A percentile compares a stretch with the other conserved stretches of the same genome.
Conservation (phyloP, 192 early-diverging fungal genomes). For the Linnemannia zychae region DNA sequence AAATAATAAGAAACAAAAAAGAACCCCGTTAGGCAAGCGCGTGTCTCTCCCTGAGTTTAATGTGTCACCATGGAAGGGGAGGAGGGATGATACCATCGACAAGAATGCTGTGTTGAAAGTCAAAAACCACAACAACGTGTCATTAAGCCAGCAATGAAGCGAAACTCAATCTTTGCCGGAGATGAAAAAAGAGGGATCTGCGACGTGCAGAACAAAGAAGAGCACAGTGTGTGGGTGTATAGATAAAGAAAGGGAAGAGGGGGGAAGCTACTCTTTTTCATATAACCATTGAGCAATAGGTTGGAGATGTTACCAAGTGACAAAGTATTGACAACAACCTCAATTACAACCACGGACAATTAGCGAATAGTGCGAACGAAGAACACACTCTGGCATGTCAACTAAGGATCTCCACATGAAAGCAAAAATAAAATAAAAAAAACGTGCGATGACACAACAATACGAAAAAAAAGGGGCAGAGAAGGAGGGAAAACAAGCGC, state of each 20-base stretch:
- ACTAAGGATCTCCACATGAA: no score
- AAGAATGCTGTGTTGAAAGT: neutral
- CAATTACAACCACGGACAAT: no score
- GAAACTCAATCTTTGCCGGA: neutral
- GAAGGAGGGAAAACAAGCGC: neutral
- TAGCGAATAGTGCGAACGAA: no score
- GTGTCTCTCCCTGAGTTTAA: no score
- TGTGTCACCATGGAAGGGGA: neutral
- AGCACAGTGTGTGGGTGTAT: neutral
- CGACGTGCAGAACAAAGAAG: neutral
- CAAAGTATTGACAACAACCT: no score
- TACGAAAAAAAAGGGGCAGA: neutral
- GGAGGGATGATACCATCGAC: neutral
- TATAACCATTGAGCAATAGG: no score
- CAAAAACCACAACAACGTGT: neutral
- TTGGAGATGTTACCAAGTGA: no score
- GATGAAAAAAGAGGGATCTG: neutral
- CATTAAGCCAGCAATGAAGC: neutral
- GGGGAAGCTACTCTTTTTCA: no score
- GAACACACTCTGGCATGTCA: no score
- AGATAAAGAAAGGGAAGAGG: neutral
- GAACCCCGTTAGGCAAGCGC: neutral
- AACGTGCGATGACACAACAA: constrained; percentile 7
- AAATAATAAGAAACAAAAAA: neutral
- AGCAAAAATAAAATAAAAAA: neutral